phyloP scores from a whole-genome alignment of 352 stramenopile genomes.

The Globisporangium parvum region DNA sequence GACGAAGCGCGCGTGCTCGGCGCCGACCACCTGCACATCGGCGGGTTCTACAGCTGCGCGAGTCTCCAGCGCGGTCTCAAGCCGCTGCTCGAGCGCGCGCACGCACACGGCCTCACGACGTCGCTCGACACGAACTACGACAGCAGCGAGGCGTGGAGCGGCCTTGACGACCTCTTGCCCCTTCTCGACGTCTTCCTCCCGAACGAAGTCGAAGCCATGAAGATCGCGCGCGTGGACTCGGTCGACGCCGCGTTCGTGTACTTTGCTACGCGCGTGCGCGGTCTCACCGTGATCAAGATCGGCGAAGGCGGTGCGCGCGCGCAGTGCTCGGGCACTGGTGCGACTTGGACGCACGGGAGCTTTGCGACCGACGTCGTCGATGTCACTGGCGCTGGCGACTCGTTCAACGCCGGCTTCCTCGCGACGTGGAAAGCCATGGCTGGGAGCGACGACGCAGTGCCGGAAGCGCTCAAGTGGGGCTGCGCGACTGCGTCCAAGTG shows the following conservation, averaged over 20 bases:
- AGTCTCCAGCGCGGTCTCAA: constrained; percentile 55
- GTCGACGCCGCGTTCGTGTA: constrained; percentile 53
- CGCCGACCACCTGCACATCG: constrained; percentile 69
- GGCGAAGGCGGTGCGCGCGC: constrained; percentile 54
- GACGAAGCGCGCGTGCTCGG: constrained; percentile 48
- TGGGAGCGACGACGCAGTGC: constrained; percentile 22
- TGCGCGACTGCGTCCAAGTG: constrained; percentile 61
- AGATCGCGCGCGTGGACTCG: constrained; percentile 34
- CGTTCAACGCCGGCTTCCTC: constrained; percentile 84
- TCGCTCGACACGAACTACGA: constrained; percentile 87
- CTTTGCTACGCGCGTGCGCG: constrained; percentile 34
- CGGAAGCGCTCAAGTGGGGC: constrained; percentile 51
- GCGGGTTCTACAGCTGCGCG: constrained; percentile 75
- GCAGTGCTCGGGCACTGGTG: constrained; percentile 33
- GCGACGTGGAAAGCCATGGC: constrained; percentile 53
- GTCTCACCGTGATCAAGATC: constrained; percentile 67
- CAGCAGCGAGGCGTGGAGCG: constrained; percentile 53
- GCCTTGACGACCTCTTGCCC: constrained; percentile 49
- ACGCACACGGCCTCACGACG: constrained; percentile 56
- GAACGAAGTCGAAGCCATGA: constrained; percentile 79
- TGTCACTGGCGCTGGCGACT: constrained; percentile 75
- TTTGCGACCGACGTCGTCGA: constrained; percentile 63
- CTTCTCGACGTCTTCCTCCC: constrained; percentile 80
- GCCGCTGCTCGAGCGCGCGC: constrained; percentile 48
- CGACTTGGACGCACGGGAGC: constrained; percentile 36